Evolutionary conservation across 306 rosid species (phyloP).

Genomic region (Acacia acuminata): DNA sequence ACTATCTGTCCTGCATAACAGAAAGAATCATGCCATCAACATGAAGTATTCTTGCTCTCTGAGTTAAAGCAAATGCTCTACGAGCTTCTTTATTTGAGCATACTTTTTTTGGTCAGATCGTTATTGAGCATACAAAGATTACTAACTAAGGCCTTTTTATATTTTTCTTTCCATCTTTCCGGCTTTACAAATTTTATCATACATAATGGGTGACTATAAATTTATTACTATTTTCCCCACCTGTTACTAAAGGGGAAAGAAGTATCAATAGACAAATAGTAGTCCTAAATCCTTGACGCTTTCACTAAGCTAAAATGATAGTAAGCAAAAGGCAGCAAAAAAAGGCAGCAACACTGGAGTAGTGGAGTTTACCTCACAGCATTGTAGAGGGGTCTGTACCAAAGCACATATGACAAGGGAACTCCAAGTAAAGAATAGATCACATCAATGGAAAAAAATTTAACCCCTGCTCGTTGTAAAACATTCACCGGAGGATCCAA

Average conservation of each 20-base stretch:
- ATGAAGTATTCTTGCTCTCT: background rate
- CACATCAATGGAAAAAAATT: constrained; percentile 83
- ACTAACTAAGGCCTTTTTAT: background rate
- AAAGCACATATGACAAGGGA: constrained; percentile 88
- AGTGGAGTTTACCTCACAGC: constrained; percentile 71
- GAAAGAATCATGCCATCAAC: constrained; percentile 25
- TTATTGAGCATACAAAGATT: background rate
- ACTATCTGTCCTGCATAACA: constrained; percentile 88
- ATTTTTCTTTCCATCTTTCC: background rate
- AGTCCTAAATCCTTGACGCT: constrained; percentile 7
- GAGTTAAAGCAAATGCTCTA: background rate
- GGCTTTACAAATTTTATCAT: background rate
- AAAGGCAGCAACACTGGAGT: background rate
- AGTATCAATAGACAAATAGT: background rate
- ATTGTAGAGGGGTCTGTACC: constrained; percentile 97
- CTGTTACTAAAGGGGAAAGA: constrained; percentile 10
- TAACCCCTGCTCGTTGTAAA: constrained; percentile 65
- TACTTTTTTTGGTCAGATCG: too few relatives aligned
- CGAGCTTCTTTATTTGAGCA: background rate
- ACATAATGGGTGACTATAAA: background rate
- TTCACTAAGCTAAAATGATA: background rate
- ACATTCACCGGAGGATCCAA: constrained; percentile 29
- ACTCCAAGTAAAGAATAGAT: constrained; percentile 83
- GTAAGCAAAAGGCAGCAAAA: background rate
- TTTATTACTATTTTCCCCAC: constrained; percentile 6